Evolutionary conservation across 305 asterid species (phyloP).

Genomic region (Solanum hybrid): DNA sequence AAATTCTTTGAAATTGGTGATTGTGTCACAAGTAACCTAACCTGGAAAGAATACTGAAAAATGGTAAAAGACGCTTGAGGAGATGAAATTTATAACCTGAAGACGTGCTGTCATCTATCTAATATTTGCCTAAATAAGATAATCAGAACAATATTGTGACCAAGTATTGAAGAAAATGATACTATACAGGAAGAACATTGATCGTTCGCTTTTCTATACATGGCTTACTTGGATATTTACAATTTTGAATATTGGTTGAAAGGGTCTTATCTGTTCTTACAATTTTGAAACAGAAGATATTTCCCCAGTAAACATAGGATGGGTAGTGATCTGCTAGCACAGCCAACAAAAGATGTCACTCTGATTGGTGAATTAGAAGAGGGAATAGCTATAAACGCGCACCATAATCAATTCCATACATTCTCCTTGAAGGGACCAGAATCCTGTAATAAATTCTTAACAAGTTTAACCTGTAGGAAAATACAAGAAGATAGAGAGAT

Average conservation of each 20-base stretch:
- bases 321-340: not conserved
- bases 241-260: not conserved
- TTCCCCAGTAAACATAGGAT: not conserved
- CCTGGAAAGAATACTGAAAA: not conserved
- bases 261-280: not conserved
- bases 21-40: not conserved
- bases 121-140: not conserved
- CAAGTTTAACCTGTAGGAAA: constrained; percentile 55
- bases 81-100: not conserved
- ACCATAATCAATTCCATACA: not conserved
- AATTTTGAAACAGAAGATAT: not conserved
- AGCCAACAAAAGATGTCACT: not conserved
- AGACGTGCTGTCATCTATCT: not conserved
- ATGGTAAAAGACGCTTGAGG: not conserved
- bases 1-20: not conserved
- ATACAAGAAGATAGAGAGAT: not conserved
- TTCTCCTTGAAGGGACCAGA: constrained; percentile 83
- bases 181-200: not conserved
- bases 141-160: not conserved
- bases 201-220: not conserved
- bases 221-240: not conserved
- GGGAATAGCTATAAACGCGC: not conserved
- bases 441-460: constrained; percentile 58
- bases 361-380: not conserved
- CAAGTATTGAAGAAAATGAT: not conserved